phyloP scores from a whole-genome alignment of 768 basidiomycete genomes.

The Strobilomyces confusus region DNA sequence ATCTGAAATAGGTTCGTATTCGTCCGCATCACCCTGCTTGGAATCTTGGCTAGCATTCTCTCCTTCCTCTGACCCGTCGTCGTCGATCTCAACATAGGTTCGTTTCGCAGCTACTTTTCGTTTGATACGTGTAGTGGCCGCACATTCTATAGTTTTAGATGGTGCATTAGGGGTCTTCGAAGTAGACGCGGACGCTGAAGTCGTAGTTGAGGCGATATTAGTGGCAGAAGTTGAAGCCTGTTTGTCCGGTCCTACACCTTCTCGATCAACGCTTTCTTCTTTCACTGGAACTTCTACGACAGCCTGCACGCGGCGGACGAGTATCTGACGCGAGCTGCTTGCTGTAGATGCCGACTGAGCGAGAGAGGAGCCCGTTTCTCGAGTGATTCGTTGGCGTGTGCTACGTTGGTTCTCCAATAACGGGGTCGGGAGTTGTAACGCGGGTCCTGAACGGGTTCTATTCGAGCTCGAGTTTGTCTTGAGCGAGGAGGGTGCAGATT shows the following conservation, averaged over 20 bases:
- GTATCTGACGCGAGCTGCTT: slow-evolving; percentile 17
- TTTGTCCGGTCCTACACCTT: slow-evolving; percentile 14
- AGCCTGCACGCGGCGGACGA: slow-evolving; percentile 66
- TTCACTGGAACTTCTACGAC: slow-evolving; percentile 57
- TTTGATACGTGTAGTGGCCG: slow-evolving; percentile 10
- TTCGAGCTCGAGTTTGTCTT: slow-evolving; percentile 11
- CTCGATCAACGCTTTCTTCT: slow-evolving; percentile 51
- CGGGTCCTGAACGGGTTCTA: slow-evolving; percentile 9
- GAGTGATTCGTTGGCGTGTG: slow-evolving; percentile 20
- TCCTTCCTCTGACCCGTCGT: slow-evolving; percentile 18
- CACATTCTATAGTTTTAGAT: slow-evolving; percentile 2
- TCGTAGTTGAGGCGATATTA: slow-evolving; percentile 11
- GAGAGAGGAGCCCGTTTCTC: background rate
- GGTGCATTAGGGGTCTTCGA: slow-evolving; percentile 12
- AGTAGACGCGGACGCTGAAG: slow-evolving; percentile 5
- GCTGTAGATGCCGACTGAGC: slow-evolving; percentile 8
- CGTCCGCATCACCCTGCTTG: slow-evolving; percentile 10
- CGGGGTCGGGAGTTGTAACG: slow-evolving; percentile 28
- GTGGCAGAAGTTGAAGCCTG: slow-evolving; percentile 13
- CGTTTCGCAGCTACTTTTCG: slow-evolving; percentile 25
- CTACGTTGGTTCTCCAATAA: slow-evolving; percentile 28
- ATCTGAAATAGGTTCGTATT: slow-evolving; percentile 27
- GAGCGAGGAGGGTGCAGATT: slow-evolving; percentile 30
- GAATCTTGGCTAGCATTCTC: slow-evolving; percentile 13
- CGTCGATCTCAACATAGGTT: slow-evolving; percentile 31